Percentiles rank a stretch among this genome's conserved stretches.
These are phyloP conservation scores for Quercus phellos DNA, from an alignment of 331 rosid genomes.

Conservation along the genomic window DNA sequence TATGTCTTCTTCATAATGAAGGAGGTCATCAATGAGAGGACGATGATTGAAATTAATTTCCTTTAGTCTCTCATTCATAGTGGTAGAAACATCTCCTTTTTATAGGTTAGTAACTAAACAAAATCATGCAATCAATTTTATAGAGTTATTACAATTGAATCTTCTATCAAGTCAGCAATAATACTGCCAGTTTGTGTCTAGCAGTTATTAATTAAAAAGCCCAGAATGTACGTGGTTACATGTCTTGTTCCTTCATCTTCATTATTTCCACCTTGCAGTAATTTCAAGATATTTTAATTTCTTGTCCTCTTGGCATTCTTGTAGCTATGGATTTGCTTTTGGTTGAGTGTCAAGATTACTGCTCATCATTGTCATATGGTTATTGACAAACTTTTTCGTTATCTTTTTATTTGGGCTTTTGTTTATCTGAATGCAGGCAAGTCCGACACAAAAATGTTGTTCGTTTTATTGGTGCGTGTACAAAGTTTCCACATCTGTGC, in stretches of 20 bases:
- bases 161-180: not conserved
- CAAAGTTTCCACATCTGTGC: conserved; percentile 80
- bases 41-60: not conserved
- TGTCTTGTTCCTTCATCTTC: not conserved
- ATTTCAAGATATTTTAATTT: not conserved
- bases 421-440: conserved; percentile 58
- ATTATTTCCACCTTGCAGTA: not conserved
- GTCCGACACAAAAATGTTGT: conserved; percentile 92
- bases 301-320: not conserved
- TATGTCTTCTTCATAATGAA: not conserved
- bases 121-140: not conserved
- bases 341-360: not conserved
- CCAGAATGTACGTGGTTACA: not conserved
- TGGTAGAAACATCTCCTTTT: not conserved
- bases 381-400: not conserved
- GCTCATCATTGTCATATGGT: not conserved
- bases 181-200: not conserved
- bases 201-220: not conserved
- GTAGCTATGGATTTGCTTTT: not conserved
- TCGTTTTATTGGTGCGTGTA: conserved; percentile 89
- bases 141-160: not conserved
- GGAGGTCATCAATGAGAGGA: not conserved
- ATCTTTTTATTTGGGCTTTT: conserved; percentile 16
- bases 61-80: not conserved
- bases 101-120: not conserved